Percentiles rank a stretch among this genome's conserved stretches.
Evolutionary conservation across 176 grass and related monocot genomes (phyloP).

Genomic region (Aegilops bicornis): DNA sequence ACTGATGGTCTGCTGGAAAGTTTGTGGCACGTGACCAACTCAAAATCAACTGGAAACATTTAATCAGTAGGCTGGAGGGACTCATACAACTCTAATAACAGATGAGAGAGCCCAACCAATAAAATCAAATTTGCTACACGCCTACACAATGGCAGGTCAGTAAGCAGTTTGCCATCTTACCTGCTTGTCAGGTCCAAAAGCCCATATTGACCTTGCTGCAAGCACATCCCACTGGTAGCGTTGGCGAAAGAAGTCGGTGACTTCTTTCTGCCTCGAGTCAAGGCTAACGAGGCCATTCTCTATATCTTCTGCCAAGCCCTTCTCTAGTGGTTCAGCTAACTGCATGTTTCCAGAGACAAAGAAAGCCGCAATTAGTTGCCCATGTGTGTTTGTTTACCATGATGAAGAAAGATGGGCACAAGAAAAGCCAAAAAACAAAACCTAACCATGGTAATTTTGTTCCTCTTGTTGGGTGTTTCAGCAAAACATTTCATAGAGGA

Average conservation of each 20-base stretch:
- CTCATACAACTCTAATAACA: constrained; percentile 12
- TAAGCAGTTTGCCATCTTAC: constrained; percentile 32
- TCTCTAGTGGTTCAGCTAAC: constrained; percentile 92
- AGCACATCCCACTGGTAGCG: constrained; percentile 99
- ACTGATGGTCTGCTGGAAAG: constrained; percentile 7
- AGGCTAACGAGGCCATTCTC: constrained; percentile 93
- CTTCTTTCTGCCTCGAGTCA: constrained; percentile 92
- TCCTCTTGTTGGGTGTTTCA: constrained; percentile 99
- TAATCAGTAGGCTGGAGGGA: background rate
- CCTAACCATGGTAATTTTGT: constrained; percentile 97
- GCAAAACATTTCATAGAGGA: constrained; percentile 99
- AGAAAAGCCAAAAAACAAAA: constrained; percentile 13
- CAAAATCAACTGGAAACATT: constrained; percentile 2
- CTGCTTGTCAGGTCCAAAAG: constrained; percentile 96
- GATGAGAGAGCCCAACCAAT: background rate
- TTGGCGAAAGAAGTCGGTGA: constrained; percentile 95
- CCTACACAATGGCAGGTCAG: background rate
- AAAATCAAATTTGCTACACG: background rate
- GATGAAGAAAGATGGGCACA: background rate
- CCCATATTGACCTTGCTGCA: constrained; percentile 94
- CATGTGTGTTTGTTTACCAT: constrained; percentile 6
- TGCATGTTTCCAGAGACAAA: constrained; percentile 41
- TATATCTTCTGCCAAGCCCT: constrained; percentile 95
- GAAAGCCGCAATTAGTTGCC: constrained; percentile 17
- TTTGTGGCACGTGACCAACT: background rate